phyloP scores from a whole-genome alignment of 202 grass and related monocot species.

The Saccharum hybrid region DNA sequence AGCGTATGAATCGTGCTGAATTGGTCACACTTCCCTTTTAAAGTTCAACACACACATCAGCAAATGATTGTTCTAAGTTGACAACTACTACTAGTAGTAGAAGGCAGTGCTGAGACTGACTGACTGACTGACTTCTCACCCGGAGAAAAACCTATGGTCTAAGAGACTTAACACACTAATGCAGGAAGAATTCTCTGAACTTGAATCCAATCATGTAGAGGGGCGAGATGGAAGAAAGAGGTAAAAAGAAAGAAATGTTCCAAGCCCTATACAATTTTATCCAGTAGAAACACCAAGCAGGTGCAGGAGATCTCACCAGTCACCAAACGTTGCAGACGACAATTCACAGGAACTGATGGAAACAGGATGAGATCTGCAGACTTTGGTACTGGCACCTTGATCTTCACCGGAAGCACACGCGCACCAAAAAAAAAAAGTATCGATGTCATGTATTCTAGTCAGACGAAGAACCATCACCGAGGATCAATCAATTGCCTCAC shows the following conservation, averaged over 20 bases:
- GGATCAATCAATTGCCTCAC: slow-evolving; percentile 16
- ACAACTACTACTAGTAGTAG: background rate
- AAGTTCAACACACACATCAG: slow-evolving; percentile 14
- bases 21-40: background rate
- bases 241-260: background rate
- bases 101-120: slow-evolving; percentile 13
- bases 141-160: slow-evolving; percentile 23
- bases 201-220: slow-evolving; percentile 34
- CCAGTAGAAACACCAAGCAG: slow-evolving; percentile 45
- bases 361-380: slow-evolving; percentile 19
- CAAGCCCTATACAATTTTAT: slow-evolving; percentile 45
- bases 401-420: slow-evolving; percentile 41
- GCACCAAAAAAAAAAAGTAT: slow-evolving; percentile 3
- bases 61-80: slow-evolving; percentile 41
- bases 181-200: slow-evolving; percentile 38
- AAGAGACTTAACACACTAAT: slow-evolving; percentile 35
- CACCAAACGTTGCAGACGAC: slow-evolving; percentile 10
- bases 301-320: slow-evolving; percentile 40
- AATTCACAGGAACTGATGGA: slow-evolving; percentile 5
- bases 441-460: slow-evolving; percentile 44
- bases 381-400: slow-evolving; percentile 5
- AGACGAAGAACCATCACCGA: slow-evolving; percentile 9
- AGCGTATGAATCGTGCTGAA: slow-evolving; percentile 1
- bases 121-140: slow-evolving; percentile 3
- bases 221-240: slow-evolving; percentile 20